Base-by-base conservation (phyloP, 2,329 filamentous ascomycete species). In the Microcyclospora tardicrescens region DNA sequence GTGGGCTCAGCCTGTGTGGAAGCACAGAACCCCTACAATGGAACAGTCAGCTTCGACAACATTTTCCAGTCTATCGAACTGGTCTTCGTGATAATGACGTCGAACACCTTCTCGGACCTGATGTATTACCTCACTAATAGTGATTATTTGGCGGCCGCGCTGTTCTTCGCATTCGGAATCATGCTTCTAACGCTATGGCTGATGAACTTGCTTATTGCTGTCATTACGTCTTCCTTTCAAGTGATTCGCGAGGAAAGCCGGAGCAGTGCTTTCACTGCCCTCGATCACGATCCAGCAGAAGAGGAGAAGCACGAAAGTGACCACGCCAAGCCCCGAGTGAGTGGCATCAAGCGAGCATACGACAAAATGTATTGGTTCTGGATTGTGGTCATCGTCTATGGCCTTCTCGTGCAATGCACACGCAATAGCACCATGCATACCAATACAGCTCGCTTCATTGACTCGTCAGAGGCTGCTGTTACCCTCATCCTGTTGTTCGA, bases 191-290 rank as follows among this genome's bases (percentile, higher is more conserved):
- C 85, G 67, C 71, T 98, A 36, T 98, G 91, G 91, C 74, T 98
- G 53, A 86, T 93, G 46, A 96, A 95, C 59, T 74, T 98, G 63
- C 62, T 81, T 34, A 93, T 98, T 55, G 91, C 91, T 2, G 91
- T 98, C 53, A 98, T 98, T 57, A 98, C 91, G 0, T 94, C 91
- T 5, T 95, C 89, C 1, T 98, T 98, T 55, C 91, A 98, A 58
- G 84, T 98, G 48, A 98, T 98, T 51, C 77, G 91, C 46, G 93
- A 98, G 65, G 91, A 98, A 59, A 93, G 85, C 63, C 87, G 82
- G 60, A 79, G 81, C 27, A 95, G 87, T 64, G 91, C 93, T 2
- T 98, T 98, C 60, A 87, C 86, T 4, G 77, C 77, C 10, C 75
- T 85, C 41, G 73, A 84, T 30, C 72, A 72, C 37, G 68, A 71